These are phyloP conservation scores for Xylaria sp. DNA, from an alignment of 2,329 filamentous ascomycete genomes.

Conservation along the genomic window DNA sequence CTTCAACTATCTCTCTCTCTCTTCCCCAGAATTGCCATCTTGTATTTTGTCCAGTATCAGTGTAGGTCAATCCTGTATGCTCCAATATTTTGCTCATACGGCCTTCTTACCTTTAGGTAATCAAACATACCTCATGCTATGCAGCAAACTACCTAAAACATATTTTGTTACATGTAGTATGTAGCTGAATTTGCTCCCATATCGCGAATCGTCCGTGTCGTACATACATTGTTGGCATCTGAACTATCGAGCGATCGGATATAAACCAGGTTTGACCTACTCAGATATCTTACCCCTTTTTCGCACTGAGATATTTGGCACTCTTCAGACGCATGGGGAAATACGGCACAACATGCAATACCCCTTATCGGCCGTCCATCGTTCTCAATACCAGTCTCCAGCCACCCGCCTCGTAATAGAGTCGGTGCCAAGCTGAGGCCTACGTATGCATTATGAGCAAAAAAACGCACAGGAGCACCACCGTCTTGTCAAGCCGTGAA, in stretches of 20 bases:
- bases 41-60: not conserved
- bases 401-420: not conserved
- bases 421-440: not conserved
- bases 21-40: not conserved
- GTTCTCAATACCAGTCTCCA: not conserved
- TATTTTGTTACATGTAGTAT: not conserved
- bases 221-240: not conserved
- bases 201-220: not conserved
- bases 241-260: not conserved
- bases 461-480: not conserved
- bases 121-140: not conserved
- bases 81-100: not conserved
- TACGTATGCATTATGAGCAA: not conserved
- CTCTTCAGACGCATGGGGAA: not conserved
- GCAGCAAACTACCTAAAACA: slow-evolving; percentile 7
- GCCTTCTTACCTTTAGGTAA: not conserved
- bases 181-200: not conserved
- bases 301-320: not conserved
- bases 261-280: not conserved
- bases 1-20: not conserved
- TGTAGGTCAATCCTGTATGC: slow-evolving; percentile 10
- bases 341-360: not conserved
- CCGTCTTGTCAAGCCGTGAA: not conserved
- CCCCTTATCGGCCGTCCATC: not conserved
- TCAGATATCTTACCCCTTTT: not conserved